Evolutionary conservation across 1,284 basidiomycete genomes (phyloP).

Genomic region (Rhodotorula sp.): DNA sequence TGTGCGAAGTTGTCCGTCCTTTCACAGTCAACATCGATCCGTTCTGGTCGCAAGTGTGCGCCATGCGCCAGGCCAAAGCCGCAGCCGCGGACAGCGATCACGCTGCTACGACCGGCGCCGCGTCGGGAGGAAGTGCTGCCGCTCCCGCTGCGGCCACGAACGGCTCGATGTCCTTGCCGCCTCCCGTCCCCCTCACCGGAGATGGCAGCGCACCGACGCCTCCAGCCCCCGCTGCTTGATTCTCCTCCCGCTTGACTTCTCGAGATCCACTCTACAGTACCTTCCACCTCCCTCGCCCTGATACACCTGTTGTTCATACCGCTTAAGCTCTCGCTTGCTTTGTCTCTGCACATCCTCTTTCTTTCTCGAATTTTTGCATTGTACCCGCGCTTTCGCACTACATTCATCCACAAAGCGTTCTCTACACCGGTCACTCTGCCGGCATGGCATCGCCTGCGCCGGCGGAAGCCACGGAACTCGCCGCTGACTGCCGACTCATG

Average conservation of each 20-base stretch:
- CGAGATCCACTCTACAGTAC: neutral
- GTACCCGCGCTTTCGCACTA: neutral
- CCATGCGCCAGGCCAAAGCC: neutral
- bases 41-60: constrained; percentile 3
- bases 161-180: neutral
- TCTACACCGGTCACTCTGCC: neutral
- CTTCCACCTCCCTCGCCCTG: neutral
- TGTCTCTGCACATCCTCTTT: too few species aligned
- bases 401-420: too few species aligned
- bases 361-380: neutral
- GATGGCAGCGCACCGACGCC: neutral
- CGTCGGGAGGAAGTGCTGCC: neutral
- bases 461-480: neutral
- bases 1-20: accelerated
- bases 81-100: neutral
- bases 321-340: neutral
- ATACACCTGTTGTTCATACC: neutral
- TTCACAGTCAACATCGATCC: constrained; percentile 16
- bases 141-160: neutral
- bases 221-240: neutral
- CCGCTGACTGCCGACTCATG: neutral
- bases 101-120: neutral
- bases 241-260: neutral
- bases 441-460: neutral
- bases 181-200: neutral